Conservation (phyloP, 2,329 filamentous ascomycete species). For the Exophiala sp. region DNA sequence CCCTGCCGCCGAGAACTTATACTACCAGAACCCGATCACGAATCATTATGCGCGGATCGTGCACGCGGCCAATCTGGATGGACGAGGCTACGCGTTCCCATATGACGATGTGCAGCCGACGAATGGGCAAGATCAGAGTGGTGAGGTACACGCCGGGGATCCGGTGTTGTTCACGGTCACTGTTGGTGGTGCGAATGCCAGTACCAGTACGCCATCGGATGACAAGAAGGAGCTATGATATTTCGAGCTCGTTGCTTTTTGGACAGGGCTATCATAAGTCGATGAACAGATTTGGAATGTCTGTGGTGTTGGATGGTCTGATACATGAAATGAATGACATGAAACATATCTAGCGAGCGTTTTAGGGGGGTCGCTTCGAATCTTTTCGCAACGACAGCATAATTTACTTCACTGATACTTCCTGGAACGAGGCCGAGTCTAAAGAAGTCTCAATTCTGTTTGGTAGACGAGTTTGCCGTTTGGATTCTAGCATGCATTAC, state of each 20-base stretch:
- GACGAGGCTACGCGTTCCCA: constrained; percentile 66
- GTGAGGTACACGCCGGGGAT: constrained; percentile 56
- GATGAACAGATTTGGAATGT: neutral
- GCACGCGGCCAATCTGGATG: constrained; percentile 58
- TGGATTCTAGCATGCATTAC: too few species aligned
- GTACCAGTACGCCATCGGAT: neutral
- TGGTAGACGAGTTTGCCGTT: too few species aligned
- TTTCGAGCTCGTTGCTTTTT: neutral
- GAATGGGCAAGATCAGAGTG: constrained; percentile 58
- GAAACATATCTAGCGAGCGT: too few species aligned
- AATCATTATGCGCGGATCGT: constrained; percentile 67
- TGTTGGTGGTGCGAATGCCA: constrained; percentile 46
- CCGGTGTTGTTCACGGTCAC: constrained; percentile 56
- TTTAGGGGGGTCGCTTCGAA: too few species aligned
- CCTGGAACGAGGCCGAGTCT: too few species aligned
- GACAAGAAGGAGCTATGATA: constrained; percentile 1
- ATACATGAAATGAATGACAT: neutral
- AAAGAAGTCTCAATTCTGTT: too few species aligned
- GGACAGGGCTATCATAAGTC: too few species aligned
- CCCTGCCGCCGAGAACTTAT: constrained; percentile 52
- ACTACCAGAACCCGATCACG: constrained; percentile 55
- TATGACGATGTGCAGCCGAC: constrained; percentile 65
- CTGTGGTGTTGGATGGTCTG: neutral
- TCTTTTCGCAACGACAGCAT: too few species aligned
- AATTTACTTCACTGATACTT: too few species aligned